These are phyloP conservation scores for Sechiopsis laciniata DNA, from an alignment of 306 rosid genomes.

Conservation along the genomic window DNA sequence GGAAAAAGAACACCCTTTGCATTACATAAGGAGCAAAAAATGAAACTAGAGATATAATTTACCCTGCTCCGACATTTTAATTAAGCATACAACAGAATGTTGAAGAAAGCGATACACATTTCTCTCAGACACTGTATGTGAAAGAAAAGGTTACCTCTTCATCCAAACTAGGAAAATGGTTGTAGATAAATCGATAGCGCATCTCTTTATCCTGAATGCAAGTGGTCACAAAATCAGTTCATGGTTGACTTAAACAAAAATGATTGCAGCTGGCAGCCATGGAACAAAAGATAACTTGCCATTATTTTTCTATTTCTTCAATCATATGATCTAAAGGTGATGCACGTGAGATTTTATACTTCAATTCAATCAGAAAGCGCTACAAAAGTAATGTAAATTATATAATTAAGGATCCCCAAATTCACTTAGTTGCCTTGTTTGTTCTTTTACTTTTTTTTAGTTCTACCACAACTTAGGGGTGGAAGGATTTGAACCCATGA, in stretches of 20 bases:
- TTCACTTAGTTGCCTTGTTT: not conserved
- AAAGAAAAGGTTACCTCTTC: conserved; percentile 74
- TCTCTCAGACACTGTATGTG: conserved; percentile 31
- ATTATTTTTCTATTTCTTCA: not conserved
- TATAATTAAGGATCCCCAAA: not conserved
- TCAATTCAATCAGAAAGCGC: not conserved
- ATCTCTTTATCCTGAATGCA: conserved; percentile 74
- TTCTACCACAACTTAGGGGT: no score
- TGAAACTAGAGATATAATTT: not conserved
- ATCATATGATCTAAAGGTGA: not conserved
- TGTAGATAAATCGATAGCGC: conserved; percentile 95
- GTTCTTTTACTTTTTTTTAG: not conserved
- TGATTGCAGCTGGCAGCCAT: conserved; percentile 7
- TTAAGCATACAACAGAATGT: not conserved
- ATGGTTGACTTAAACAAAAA: not conserved
- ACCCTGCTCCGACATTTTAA: conserved; percentile 5
- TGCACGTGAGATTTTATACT: not conserved
- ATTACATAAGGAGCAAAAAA: conserved; percentile 25
- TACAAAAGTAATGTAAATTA: not conserved
- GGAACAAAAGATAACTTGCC: conserved; percentile 1
- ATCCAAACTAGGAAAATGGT: conserved; percentile 88
- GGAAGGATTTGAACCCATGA: no score
- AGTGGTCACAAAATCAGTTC: conserved; percentile 22
- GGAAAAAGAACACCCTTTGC: conserved; percentile 19
- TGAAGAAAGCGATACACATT: conserved; percentile 5